phyloP scores from a whole-genome alignment of 768 basidiomycete species.

The Astraeus odoratus region DNA sequence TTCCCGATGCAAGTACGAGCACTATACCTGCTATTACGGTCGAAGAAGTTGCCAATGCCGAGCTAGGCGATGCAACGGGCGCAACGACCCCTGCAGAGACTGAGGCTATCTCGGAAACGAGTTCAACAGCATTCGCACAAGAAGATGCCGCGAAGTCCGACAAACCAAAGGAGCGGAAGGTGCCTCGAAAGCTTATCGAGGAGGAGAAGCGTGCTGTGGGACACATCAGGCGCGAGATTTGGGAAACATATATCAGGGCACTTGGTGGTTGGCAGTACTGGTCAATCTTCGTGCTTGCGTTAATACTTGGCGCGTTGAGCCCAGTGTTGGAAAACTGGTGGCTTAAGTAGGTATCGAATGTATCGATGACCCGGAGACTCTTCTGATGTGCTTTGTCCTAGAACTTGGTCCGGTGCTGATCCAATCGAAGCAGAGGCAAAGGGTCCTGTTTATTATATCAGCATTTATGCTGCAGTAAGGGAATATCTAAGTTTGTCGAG shows the following conservation, averaged over 20 bases:
- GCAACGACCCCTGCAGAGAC: conserved; percentile 20
- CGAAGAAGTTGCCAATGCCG: neutral
- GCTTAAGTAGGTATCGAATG: conserved; percentile 38
- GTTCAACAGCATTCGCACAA: conserved; percentile 35
- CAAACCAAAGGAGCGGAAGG: conserved; percentile 37
- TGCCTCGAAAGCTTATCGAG: conserved; percentile 78
- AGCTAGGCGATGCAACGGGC: neutral
- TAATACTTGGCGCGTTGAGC: conserved; percentile 51
- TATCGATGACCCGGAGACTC: neutral
- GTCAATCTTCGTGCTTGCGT: conserved; percentile 44
- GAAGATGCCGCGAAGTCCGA: conserved; percentile 31
- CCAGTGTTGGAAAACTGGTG: conserved; percentile 72
- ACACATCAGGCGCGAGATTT: conserved; percentile 58
- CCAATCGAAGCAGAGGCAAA: conserved; percentile 32
- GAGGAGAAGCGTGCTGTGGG: conserved; percentile 77
- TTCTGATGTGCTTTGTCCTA: conserved; percentile 19
- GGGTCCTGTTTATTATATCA: conserved; percentile 41
- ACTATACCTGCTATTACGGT: neutral
- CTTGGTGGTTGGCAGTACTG: conserved; percentile 50
- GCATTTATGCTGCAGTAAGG: conserved; percentile 60
- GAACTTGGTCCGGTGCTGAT: conserved; percentile 53
- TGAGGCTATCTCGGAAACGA: conserved; percentile 33
- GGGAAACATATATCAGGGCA: conserved; percentile 50
- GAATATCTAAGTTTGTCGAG: neutral
- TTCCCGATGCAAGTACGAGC: neutral